Evolutionary conservation across 805 yeast genomes (phyloP), one percentile per base, ranked within the genome.

Genomic region (Candida endomychidarum): DNA sequence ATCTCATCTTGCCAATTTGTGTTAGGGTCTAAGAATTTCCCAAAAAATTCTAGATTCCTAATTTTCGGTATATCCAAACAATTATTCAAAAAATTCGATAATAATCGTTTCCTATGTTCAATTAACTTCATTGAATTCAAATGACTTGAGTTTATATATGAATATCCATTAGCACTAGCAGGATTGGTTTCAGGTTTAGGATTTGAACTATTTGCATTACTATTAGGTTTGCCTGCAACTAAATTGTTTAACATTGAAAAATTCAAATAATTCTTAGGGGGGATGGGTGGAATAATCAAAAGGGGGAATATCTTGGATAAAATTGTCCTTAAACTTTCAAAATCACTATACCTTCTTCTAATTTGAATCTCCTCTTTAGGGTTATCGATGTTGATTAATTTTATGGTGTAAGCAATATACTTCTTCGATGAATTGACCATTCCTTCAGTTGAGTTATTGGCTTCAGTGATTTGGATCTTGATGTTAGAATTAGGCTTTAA

Each of bases 211-310:
- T 23, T 34, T 6, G 29, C 10, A 21, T 14, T 35, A 5, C 29
- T 33, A 16, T 27, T 35, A 6, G 45, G 37, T 22, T 42, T 46
- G 10, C 49, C n/a, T 5, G 52, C 52, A 2, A 63, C 67, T 8
- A 65, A 46, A 2, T 69, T 70, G 38, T 62, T 64, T 30, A 67
- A 50, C 27, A 61, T 45, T 5, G 56, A 54, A 25, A 67, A 58
- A 30, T 65, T 61, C 29, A 64, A 48, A 48, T 67, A 69, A 45
- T 69, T 67, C 43, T 70, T 70, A 0, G 72, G 70, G 0, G 99
- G 99, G 8, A 93, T 91, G 1, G 98, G 97, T 5, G 99, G 99
- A 4, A 93, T 78, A 3, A 93, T 75, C 3, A 81, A 57, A 3
- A 93, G 79, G 3, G 99, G 97, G 48, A 84, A 83, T 26, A 86